Evolutionary conservation across 1,284 basidiomycete genomes (phyloP), one percentile per base, ranked within the genome.

Genomic region (Apiotrichum sp.): DNA sequence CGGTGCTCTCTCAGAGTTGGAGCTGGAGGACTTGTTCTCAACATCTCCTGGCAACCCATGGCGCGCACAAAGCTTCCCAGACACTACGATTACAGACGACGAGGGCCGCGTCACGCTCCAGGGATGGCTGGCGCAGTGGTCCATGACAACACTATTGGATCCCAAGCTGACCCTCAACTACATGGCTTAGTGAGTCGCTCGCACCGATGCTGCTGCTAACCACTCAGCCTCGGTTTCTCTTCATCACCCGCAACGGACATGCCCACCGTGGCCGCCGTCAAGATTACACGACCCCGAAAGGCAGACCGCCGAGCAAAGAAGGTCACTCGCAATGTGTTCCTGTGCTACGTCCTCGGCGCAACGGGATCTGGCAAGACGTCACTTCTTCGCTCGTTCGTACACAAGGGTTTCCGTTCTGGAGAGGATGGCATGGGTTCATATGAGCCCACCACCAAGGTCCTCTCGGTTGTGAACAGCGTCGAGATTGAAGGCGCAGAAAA

Each of bases 121-220:
- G 77, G 92, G 92, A 6, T 98, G 95, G 95, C 79, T 98, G 14
- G 95, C 95, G 31, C 93, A 98, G 72, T 98, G 95, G 95, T 96
- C 92, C 71, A 97, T 98, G 93, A 96, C 93, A 1, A 98, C 95
- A 1, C 80, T 98, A 2, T 81, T 98, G 14, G 90, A 97, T 68
- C 87, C 93, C 66, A 87, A 86, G 70, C 89, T 88, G 29, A 96
- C 95, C 0, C 79, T 98, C 29, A 88, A 91, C 31, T 98, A 97
- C 73, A 86, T 98, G n/a, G 93, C 93, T 14, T 96, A 98, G 71
- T 72, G 48, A 64, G 70, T 65, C 14, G n/a, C 82, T 22, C 22
- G 22, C 22, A 22, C 22, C 22, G 22, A 22, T 22, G 22, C 22
- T 22, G 47, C 52, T 31, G 81, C 42, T 49, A 31, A 56, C 39